Evolutionary conservation across 2,329 filamentous ascomycete genomes (phyloP).

Genomic region (Epichloe baconii): DNA sequence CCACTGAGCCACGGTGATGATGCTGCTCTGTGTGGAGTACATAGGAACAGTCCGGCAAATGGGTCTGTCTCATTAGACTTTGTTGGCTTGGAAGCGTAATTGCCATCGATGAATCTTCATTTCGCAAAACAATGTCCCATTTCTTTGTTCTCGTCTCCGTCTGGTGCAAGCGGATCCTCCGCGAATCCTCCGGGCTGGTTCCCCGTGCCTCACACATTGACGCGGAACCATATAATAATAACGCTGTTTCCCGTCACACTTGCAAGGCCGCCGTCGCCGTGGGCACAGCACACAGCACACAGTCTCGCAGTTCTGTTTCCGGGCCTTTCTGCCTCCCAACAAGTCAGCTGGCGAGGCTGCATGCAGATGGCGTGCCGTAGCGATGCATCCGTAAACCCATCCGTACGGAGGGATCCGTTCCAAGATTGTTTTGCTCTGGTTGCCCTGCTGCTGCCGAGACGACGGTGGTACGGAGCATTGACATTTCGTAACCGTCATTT

Average conservation of each 20-base stretch:
- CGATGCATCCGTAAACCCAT: no score
- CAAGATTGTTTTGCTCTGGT: neutral
- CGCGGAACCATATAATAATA: no score
- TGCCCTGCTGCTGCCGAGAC: neutral
- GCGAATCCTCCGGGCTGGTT: neutral
- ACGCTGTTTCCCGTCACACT: no score
- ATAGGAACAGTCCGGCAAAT: neutral
- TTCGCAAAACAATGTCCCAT: neutral
- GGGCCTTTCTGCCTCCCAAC: neutral
- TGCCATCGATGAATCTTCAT: neutral
- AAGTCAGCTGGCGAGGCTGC: neutral
- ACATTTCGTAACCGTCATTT: neutral
- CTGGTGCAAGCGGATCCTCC: neutral
- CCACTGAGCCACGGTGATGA: no score
- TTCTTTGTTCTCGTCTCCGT: neutral
- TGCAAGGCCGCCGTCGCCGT: no score
- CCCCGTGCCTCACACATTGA: neutral
- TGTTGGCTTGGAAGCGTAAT: slow-evolving; percentile 1
- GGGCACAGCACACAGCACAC: neutral
- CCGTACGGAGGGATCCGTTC: neutral
- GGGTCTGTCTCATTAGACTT: slow-evolving; percentile 3
- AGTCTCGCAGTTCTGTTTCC: neutral
- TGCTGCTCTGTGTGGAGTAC: neutral
- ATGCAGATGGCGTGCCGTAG: neutral
- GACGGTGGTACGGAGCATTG: no score